Evolutionary conservation across 2,329 filamentous ascomycete genomes (phyloP).

Genomic region (Teratosphaeria gauchensis): DNA sequence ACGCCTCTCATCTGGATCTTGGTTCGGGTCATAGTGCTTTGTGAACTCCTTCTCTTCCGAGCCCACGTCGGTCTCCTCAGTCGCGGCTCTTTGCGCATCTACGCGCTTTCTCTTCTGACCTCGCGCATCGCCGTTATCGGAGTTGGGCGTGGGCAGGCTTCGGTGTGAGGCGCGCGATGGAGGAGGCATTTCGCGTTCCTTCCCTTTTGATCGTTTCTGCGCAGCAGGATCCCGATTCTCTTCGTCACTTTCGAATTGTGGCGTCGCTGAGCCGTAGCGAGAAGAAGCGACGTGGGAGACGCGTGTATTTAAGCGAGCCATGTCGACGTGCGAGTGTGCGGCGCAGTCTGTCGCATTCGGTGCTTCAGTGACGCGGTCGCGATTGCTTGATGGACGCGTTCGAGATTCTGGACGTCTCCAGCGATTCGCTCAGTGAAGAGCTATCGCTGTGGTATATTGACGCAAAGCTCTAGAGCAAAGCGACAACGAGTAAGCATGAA

Average conservation of each 20-base stretch:
- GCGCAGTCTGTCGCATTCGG: not conserved
- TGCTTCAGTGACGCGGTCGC: not conserved
- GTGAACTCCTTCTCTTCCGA: slow-evolving; percentile 23
- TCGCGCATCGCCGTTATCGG: slow-evolving; percentile 19
- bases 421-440: not conserved
- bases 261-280: slow-evolving; percentile 11
- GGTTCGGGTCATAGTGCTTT: slow-evolving; percentile 68
- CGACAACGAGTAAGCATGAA: not conserved
- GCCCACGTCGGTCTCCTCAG: slow-evolving; percentile 18
- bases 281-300: slow-evolving; percentile 8
- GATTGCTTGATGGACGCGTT: not conserved
- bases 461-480: not conserved
- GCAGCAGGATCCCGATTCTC: slow-evolving; percentile 31
- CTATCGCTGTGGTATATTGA: not conserved
- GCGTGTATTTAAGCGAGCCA: slow-evolving; percentile 18
- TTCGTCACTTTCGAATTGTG: slow-evolving; percentile 30
- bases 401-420: not conserved
- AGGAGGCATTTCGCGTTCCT: slow-evolving; percentile 28
- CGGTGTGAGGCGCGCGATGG: slow-evolving; percentile 11
- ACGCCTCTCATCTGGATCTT: slow-evolving; percentile 64
- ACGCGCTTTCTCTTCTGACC: slow-evolving; percentile 20
- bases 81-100: slow-evolving; percentile 7
- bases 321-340: slow-evolving; percentile 4
- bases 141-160: slow-evolving; percentile 30
- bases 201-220: slow-evolving; percentile 32